These are phyloP conservation scores for Gaertneriomyces sp. DNA, from an alignment of 192 early-diverging fungal species.

Conservation along the genomic window DNA sequence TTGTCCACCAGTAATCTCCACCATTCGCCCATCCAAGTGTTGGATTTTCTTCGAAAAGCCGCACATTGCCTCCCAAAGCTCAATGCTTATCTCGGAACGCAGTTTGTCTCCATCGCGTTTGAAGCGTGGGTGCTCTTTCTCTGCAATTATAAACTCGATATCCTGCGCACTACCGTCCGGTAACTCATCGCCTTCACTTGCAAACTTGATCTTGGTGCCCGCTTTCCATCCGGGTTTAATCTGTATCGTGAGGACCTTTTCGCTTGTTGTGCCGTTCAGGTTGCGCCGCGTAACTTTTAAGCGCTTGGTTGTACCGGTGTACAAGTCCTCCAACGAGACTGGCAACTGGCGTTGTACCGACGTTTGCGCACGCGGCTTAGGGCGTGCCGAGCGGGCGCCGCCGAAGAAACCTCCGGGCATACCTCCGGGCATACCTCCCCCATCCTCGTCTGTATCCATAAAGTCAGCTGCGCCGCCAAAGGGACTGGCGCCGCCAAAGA, in stretches of 20 bases:
- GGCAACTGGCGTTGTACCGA: slow-evolving; percentile 65
- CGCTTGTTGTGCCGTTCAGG: slow-evolving; percentile 48
- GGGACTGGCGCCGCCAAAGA: slow-evolving; percentile 66
- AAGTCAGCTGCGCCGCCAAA: slow-evolving; percentile 39
- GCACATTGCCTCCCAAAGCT: slow-evolving; percentile 72
- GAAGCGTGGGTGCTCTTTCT: slow-evolving; percentile 84
- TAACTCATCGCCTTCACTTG: slow-evolving; percentile 83
- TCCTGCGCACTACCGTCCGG: slow-evolving; percentile 66
- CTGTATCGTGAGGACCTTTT: slow-evolving; percentile 81
- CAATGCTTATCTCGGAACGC: slow-evolving; percentile 52
- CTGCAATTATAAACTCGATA: slow-evolving; percentile 90
- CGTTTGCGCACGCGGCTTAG: slow-evolving; percentile 30
- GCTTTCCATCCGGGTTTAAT: slow-evolving; percentile 97
- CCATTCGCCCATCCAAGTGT: slow-evolving; percentile 69
- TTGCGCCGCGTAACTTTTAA: slow-evolving; percentile 85
- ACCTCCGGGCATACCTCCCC: slow-evolving; percentile 18
- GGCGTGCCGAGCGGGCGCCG: not conserved
- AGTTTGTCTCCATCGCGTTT: slow-evolving; percentile 89
- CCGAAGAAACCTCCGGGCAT: slow-evolving; percentile 50
- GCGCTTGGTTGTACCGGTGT: slow-evolving; percentile 83
- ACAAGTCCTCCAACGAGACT: slow-evolving; percentile 86
- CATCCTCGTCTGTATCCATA: slow-evolving; percentile 45
- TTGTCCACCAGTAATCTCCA: slow-evolving; percentile 61
- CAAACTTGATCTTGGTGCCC: slow-evolving; percentile 92
- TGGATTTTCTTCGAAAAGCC: slow-evolving; percentile 75